phyloP scores from a whole-genome alignment of 306 rosid species.

The Corylus avellana region DNA sequence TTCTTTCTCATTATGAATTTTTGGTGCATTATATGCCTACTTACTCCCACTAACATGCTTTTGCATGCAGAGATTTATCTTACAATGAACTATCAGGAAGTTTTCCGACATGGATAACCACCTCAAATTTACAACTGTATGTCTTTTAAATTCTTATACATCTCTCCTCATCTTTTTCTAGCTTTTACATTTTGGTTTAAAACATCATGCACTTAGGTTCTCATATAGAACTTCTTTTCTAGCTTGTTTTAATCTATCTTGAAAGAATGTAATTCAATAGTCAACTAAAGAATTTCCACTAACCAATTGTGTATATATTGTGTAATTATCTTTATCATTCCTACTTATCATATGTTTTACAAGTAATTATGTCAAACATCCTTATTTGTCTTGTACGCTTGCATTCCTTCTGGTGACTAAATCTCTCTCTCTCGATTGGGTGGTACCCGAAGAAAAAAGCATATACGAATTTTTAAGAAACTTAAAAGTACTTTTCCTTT shows the following conservation, averaged over 20 bases:
- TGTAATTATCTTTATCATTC: neutral
- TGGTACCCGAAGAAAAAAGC: neutral
- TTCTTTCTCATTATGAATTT: neutral
- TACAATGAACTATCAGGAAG: constrained; percentile 26
- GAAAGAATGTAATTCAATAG: neutral
- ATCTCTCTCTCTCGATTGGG: neutral
- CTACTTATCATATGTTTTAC: neutral
- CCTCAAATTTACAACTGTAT: constrained; percentile 11
- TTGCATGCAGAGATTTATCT: constrained; percentile 31
- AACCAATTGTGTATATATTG: neutral
- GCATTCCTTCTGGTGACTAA: neutral
- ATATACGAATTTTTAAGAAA: neutral
- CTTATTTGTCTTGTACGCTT: neutral
- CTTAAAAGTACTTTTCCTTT: too few species aligned
- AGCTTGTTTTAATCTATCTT: neutral
- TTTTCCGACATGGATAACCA: constrained; percentile 26
- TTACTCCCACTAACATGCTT: neutral
- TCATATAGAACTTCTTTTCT: neutral
- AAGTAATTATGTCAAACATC: neutral
- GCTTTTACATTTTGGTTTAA: neutral
- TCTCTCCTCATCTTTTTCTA: neutral
- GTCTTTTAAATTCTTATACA: neutral
- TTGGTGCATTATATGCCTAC: neutral
- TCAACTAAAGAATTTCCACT: neutral
- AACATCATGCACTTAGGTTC: neutral